Evolutionary conservation across 345 rosid species (phyloP), one percentile per base, ranked within the genome.

Genomic region (Eucalyptus sideroxylon): DNA sequence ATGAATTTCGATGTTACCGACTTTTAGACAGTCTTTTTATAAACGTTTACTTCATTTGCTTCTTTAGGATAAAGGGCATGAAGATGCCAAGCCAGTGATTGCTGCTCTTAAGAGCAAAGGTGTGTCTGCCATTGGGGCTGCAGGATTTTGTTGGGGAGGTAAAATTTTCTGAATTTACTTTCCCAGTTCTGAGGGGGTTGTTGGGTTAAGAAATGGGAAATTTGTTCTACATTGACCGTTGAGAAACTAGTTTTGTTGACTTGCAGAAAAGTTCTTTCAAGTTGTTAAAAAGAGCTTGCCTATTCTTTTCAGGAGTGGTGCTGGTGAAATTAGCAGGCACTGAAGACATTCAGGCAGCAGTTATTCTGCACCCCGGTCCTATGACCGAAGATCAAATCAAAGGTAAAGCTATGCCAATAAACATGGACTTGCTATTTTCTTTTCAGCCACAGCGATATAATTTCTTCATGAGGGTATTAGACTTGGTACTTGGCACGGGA

Each of bases 101-200:
- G 92, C 89, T 37, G 91, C 92, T 21, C 65, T 93, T 17, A 92
- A 51, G 80, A 86, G 91, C 37, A 91, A 87, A 87, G 94, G 93
- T 8, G 62, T 90, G 8, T 87, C 89, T 14, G 89, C 93, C 44
- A 90, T 91, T 81, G 93, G 93, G 3, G 93, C 90, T 49, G 94
- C 93, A 49, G 93, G 94, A 24, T 91, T 92, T 88, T 93, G 94
- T 56, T 93, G 94, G 94, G 94, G 93, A 37, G 94, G 92, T 92
- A 62, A 80, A 89, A 50, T 11, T 27, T 77, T 37, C 45, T 37
- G 83, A 72, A 72, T 72, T 72, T 27, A 77, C 83, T 31, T 77
- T 19, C 47, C 42, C 47, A 37, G 47, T 77, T 37, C 77, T 37
- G 9, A 6, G 47, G 83, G 42, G 83, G 83, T 37, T 37, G 21